Evolutionary conservation across 345 rosid genomes (phyloP), one percentile per base, ranked within the genome.

Genomic region (Populus pruinosa): DNA sequence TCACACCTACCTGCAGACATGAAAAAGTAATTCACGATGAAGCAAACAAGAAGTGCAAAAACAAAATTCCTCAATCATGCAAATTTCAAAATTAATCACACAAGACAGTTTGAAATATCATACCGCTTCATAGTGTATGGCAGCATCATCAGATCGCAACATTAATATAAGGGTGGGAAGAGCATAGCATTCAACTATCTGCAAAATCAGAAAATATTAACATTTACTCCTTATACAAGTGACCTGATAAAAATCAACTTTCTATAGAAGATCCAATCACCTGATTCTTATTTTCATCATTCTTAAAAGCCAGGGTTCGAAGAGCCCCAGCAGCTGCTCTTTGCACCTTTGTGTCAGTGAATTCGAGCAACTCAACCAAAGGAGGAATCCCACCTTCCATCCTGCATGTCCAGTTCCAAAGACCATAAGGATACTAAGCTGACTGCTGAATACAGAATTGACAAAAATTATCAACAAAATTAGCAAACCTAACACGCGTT

Each of bases 261-360:
- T 33, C 70, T 77, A 67, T 71, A 25, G 18, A 80, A 71, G 33
- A 18, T 5, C 31, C 11, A 3, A 56, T 77, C 76, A 95, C 99
- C 93, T 88, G 93, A 78, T 91, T 94, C 86, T 96, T 96, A 78
- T 96, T 96, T 67, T 91, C 97, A 79, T 96, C 97, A 25, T 96
- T 96, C 85, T 94, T 96, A 86, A 93, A 96, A 55, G 98, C 99
- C 83, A 96, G 85, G 64, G 99, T 96, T 76, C 99, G 88, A 82
- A 96, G 77, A 64, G 99, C 97, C 75, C 98, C 99, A 59, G 97
- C 99, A 79, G 99, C 95, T 80, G 99, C 97, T 89, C 99, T 92
- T 82, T 96, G 98, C 83, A 96, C 98, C 83, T 96, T 96, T 38
- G 91, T 79, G 77, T 92, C 99, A 71, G 87, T 76, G 85, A 89